Conservation (phyloP, 148 eudicot genomes). For the Pharnaceum exiguum region DNA sequence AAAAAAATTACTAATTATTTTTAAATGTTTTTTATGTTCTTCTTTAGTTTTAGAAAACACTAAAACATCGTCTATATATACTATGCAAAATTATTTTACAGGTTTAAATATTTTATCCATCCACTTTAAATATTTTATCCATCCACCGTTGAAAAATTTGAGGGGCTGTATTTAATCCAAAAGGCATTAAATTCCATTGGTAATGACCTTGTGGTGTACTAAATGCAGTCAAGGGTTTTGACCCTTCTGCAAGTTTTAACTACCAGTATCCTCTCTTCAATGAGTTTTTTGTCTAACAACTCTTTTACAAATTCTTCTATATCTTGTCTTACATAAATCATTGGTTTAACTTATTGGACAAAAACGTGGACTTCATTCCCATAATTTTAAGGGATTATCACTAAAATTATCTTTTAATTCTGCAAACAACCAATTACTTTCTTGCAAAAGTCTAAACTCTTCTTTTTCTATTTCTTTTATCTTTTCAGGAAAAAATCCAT, state of each 20-base stretch:
- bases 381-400: not conserved
- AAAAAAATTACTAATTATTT: not conserved
- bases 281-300: not conserved
- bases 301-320: not conserved
- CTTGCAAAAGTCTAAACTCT: not conserved
- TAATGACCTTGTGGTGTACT: not conserved
- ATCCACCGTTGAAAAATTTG: not conserved
- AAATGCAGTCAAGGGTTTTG: not conserved
- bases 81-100: not conserved
- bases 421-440: not conserved
- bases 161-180: not conserved
- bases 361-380: not conserved
- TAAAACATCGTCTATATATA: not conserved
- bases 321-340: not conserved
- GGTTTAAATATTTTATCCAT: too few species aligned
- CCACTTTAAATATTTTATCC: not conserved
- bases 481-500: not conserved
- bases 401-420: not conserved
- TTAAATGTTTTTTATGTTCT: not conserved
- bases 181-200: not conserved
- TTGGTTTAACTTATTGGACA: not conserved
- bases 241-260: not conserved
- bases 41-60: not conserved
- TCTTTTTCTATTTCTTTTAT: not conserved
- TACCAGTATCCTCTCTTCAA: not conserved